Percentiles rank a stretch among this genome's conserved stretches.
These are phyloP conservation scores for Ophiognomonia clavigignenti-juglandacearum DNA, from an alignment of 2,329 filamentous ascomycete genomes.

Conservation along the genomic window DNA sequence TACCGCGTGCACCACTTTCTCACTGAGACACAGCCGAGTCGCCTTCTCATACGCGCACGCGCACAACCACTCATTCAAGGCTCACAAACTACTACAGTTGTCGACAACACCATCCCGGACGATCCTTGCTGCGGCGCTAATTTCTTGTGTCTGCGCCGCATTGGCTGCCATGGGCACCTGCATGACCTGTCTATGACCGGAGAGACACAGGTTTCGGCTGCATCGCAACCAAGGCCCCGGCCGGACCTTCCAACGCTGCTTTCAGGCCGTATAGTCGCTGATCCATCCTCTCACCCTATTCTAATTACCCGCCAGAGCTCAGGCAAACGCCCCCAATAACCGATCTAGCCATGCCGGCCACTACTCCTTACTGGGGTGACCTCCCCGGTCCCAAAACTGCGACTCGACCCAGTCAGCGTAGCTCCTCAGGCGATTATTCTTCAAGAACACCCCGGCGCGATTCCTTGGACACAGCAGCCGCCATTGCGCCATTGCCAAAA, in stretches of 20 bases:
- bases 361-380: constrained; percentile 54
- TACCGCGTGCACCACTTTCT: background rate
- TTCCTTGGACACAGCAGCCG: constrained; percentile 26
- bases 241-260: too few species aligned
- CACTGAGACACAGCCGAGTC: too few species aligned
- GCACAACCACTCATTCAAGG: background rate
- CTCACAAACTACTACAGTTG: constrained; percentile 4
- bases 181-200: constrained; percentile 13
- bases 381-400: constrained; percentile 44
- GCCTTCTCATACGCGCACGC: background rate
- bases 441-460: constrained; percentile 26
- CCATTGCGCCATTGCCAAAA: constrained; percentile 35
- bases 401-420: constrained; percentile 30
- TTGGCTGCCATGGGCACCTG: constrained; percentile 15
- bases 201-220: constrained; percentile 10
- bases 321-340: constrained; percentile 18
- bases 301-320: constrained; percentile 16
- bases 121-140: constrained; percentile 9
- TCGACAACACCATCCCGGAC: too few species aligned
- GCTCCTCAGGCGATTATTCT: constrained; percentile 31
- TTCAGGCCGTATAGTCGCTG: too few species aligned
- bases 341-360: constrained; percentile 30
- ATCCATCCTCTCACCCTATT: constrained; percentile 15
- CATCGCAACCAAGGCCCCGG: constrained; percentile 18
- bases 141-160: constrained; percentile 12